Evolutionary conservation across 345 rosid genomes (phyloP), one percentile per base, ranked within the genome.

Genomic region (Mercurialis annua): DNA sequence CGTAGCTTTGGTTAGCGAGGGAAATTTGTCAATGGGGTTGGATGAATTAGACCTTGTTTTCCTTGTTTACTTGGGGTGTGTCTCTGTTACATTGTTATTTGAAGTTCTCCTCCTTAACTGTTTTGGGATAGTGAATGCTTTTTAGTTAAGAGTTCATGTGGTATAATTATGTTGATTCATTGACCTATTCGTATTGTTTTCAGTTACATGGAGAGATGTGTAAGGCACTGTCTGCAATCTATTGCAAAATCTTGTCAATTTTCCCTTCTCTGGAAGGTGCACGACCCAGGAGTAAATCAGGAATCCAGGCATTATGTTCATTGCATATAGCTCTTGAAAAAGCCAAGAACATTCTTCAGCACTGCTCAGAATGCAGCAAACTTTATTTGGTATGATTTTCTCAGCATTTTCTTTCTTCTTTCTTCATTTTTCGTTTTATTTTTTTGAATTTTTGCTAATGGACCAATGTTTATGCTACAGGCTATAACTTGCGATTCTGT

Each of bases 221-320:
- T 71, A 92, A 84, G 80, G 79, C 79, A 44, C 82, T 94, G 65
- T 87, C 93, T 17, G 84, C 74, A 68, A 78, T 83, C 71, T 84
- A 86, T 48, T 86, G 96, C 77, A 88, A 89, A 73, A 82, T 88
- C 51, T 53, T 87, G 57, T 81, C 90, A 5, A 73, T 90, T 74
- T 92, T 95, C 72, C 99, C 99, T 6, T 85, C 88, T 6, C 75
- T 95, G 80, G 99, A 95, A 86, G 99, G 86, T n/a, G 92, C 96
- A 71, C 80, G 97, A 59, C 99, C 99, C 60, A 81, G 97, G 77
- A 95, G 98, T 81, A 95, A 81, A 82, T 90, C 98, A 55, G 99
- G 99, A 63, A 92, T 95, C 73, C 98, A 92, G 20, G 93, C 98
- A 50, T 73, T 95, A 61, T 95, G 99, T 67, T 87, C 94, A 36